These are phyloP conservation scores for Glycine tomentella DNA, from an alignment of 306 rosid species.

Conservation along the genomic window DNA sequence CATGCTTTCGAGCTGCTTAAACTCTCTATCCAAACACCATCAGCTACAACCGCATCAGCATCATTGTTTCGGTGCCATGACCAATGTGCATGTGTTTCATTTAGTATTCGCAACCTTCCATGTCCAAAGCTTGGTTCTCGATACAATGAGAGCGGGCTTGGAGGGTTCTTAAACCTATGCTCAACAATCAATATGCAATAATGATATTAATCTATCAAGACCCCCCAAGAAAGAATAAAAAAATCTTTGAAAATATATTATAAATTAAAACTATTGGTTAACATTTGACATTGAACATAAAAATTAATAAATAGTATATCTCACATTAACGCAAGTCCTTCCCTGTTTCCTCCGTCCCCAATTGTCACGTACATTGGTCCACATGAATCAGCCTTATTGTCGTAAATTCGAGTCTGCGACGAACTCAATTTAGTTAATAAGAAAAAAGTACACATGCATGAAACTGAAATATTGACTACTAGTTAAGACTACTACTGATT, in stretches of 20 bases:
- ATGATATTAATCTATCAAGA: not conserved
- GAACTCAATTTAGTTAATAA: not conserved
- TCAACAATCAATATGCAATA: not conserved
- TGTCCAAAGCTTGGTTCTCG: slow-evolving; percentile 87
- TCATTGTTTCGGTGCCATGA: slow-evolving; percentile 91
- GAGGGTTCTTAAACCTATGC: slow-evolving; percentile 56
- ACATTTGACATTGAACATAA: too few relatives aligned
- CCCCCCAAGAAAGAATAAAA: not conserved
- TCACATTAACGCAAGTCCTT: slow-evolving; percentile 74
- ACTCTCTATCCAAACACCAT: slow-evolving; percentile 60
- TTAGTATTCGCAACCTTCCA: slow-evolving; percentile 65
- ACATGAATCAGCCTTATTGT: slow-evolving; percentile 61
- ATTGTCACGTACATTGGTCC: slow-evolving; percentile 72
- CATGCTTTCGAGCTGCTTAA: slow-evolving; percentile 51
- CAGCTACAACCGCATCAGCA: slow-evolving; percentile 55
- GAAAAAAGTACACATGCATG: not conserved
- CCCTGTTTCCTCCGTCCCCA: slow-evolving; percentile 84
- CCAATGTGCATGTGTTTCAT: slow-evolving; percentile 78
- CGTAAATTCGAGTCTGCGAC: slow-evolving; percentile 66
- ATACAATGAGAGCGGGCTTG: slow-evolving; percentile 62
- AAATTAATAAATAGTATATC: slow-evolving; percentile 1
- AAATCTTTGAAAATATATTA: not conserved
- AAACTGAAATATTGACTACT: slow-evolving; percentile 41
- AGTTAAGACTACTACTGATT: slow-evolving; percentile 77
- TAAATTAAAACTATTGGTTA: not conserved